A percentile compares a stretch with the other conserved stretches of the same genome.
Evolutionary conservation across 495 filamentous ascomycete genomes (phyloP).

Genomic region (Aspergillus cavernicola): DNA sequence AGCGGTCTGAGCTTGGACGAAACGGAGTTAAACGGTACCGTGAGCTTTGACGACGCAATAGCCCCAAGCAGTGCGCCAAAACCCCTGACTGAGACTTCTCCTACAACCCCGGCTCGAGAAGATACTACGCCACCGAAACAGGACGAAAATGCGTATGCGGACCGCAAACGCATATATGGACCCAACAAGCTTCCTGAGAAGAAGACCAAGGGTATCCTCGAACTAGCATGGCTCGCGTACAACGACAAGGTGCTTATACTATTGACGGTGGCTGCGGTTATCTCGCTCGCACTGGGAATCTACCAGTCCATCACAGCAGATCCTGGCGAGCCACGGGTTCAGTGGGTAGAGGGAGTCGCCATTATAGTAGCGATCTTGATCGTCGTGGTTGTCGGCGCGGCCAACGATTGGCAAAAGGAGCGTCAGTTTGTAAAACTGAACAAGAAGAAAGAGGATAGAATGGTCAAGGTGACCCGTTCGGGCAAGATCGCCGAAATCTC

Average conservation of each 20-base stretch:
- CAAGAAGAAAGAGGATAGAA: conserved; percentile 67
- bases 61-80: conserved; percentile 26
- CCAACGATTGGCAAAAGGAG: conserved; percentile 73
- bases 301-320: conserved; percentile 55
- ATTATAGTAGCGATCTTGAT: conserved; percentile 69
- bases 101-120: conserved; percentile 27
- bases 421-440: conserved; percentile 67
- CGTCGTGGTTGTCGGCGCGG: conserved; percentile 62
- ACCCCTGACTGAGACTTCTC: conserved; percentile 20
- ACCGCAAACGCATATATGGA: conserved; percentile 66
- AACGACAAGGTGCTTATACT: conserved; percentile 82
- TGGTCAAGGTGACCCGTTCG: conserved; percentile 71
- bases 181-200: conserved; percentile 67
- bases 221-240: conserved; percentile 77
- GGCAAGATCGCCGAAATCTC: conserved; percentile 74
- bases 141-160: conserved; percentile 44
- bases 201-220: conserved; percentile 67
- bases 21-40: conserved; percentile 52
- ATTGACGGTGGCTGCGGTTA: conserved; percentile 70
- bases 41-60: conserved; percentile 69
- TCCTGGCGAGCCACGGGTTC: conserved; percentile 53
- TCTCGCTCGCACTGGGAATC: conserved; percentile 80
- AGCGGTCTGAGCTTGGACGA: conserved; percentile 77
- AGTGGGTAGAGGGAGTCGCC: conserved; percentile 76
- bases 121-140: conserved; percentile 22